Conservation (phyloP, 2,329 filamentous ascomycete genomes). For the Cladosporium sp. region DNA sequence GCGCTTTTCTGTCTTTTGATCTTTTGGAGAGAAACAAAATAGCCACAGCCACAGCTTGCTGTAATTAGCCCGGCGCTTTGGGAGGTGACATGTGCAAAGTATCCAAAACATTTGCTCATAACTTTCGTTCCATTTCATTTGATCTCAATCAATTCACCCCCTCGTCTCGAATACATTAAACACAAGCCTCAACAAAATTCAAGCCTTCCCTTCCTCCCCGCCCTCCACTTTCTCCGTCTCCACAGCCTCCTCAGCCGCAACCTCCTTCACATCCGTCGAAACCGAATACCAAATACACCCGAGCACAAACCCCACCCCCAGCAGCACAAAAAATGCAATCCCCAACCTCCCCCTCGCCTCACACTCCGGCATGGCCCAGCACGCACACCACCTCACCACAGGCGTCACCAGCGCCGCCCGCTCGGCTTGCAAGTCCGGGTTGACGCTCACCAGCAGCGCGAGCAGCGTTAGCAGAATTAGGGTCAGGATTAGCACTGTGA, state of each 20-base stretch:
- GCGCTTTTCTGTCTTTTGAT: constrained; percentile 1
- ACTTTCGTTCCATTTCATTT: too few relatives aligned
- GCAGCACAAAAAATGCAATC: background rate
- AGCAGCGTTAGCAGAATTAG: constrained; percentile 38
- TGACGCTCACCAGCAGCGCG: constrained; percentile 42
- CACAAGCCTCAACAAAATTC: too few relatives aligned
- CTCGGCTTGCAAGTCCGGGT: constrained; percentile 46
- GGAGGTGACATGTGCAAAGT: constrained; percentile 1
- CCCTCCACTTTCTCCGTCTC: background rate
- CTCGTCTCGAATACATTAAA: too few relatives aligned
- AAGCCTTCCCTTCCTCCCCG: background rate
- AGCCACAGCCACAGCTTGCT: too few relatives aligned
- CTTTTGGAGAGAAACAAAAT: too few relatives aligned
- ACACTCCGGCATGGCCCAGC: constrained; percentile 16
- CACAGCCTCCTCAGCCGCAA: constrained; percentile 7
- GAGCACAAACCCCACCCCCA: background rate
- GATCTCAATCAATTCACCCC: too few relatives aligned
- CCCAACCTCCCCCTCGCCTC: constrained; percentile 3
- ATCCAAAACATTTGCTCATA: constrained; percentile 4
- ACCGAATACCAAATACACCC: constrained; percentile 2
- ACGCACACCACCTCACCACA: constrained; percentile 32
- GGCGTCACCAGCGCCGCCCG: constrained; percentile 41
- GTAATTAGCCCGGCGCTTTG: too few relatives aligned
- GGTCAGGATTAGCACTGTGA: constrained; percentile 40
- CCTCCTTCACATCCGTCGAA: constrained; percentile 1